Conservation (phyloP, 257 asterid genomes). For the Petunia axillaris region DNA sequence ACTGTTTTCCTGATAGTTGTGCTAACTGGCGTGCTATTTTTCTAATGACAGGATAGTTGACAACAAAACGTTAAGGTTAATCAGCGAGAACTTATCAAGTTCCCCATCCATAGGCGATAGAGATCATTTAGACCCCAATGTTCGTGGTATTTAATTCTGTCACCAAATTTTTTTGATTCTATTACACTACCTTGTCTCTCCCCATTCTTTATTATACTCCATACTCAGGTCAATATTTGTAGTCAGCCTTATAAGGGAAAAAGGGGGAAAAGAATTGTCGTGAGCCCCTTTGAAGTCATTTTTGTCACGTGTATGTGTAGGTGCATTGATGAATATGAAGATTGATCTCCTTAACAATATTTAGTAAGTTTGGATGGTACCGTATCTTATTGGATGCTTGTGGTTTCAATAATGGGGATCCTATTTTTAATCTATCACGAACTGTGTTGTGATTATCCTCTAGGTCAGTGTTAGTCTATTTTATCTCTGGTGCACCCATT, state of each 20-base stretch:
- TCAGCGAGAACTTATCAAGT: slow-evolving; percentile 70
- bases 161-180: slow-evolving; percentile 20
- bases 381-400: not conserved
- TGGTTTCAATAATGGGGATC: not conserved
- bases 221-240: not conserved
- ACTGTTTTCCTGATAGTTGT: slow-evolving; percentile 18
- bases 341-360: not conserved
- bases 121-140: slow-evolving; percentile 78
- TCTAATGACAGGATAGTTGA: slow-evolving; percentile 72
- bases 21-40: slow-evolving; percentile 9
- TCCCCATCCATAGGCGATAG: slow-evolving; percentile 54
- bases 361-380: not conserved
- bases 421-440: not conserved
- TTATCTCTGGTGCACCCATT: too few relatives aligned
- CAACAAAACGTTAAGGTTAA: slow-evolving; percentile 86
- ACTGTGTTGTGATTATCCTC: not conserved
- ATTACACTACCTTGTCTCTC: not conserved
- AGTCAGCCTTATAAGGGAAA: not conserved
- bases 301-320: not conserved
- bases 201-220: not conserved
- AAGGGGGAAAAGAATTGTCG: not conserved
- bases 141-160: slow-evolving; percentile 64
- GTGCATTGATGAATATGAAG: not conserved
- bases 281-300: slow-evolving; percentile 19
- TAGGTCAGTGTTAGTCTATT: not conserved